A percentile compares a stretch with the other conserved stretches of the same genome.
Conservation (phyloP, 2,329 filamentous ascomycete species). For the Elsinoe australis region DNA sequence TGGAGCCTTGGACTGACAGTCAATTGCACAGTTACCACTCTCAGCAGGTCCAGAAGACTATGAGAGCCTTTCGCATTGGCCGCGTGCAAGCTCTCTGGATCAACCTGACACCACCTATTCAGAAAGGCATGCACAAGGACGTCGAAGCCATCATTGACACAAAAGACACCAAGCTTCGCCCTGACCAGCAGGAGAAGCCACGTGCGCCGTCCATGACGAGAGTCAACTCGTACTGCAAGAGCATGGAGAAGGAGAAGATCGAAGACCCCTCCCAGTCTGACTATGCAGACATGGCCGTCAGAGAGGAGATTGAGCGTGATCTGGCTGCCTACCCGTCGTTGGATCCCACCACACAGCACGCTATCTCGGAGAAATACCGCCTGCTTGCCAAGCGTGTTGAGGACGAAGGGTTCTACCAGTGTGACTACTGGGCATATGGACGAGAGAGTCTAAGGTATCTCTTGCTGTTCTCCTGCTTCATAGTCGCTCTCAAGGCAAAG, state of each 20-base stretch:
- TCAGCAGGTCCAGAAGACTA: slow-evolving; percentile 45
- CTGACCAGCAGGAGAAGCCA: slow-evolving; percentile 16
- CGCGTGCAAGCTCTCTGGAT: slow-evolving; percentile 49
- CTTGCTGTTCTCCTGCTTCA: slow-evolving; percentile 44
- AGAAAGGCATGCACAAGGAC: slow-evolving; percentile 23
- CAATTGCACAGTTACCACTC: slow-evolving; percentile 49
- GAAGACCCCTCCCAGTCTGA: too few relatives aligned
- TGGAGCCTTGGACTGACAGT: background rate
- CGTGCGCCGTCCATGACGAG: too few relatives aligned
- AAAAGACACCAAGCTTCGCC: background rate
- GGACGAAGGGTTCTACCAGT: slow-evolving; percentile 52
- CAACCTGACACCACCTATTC: slow-evolving; percentile 54
- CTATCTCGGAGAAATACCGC: slow-evolving; percentile 51
- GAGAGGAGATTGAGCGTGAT: slow-evolving; percentile 33
- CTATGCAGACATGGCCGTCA: slow-evolving; percentile 18
- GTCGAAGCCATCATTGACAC: background rate
- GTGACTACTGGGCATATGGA: slow-evolving; percentile 52
- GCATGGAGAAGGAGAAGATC: too few relatives aligned
- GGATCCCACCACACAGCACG: slow-evolving; percentile 47
- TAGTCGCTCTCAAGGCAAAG: slow-evolving; percentile 38
- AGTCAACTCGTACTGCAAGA: too few relatives aligned
- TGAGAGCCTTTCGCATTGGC: slow-evolving; percentile 56
- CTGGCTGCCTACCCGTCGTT: slow-evolving; percentile 43
- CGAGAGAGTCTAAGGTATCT: slow-evolving; percentile 52
- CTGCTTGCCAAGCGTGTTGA: slow-evolving; percentile 48